Percentiles rank a stretch among this genome's conserved stretches.
phyloP scores from a whole-genome alignment of 2,329 filamentous ascomycete genomes.

The Xylariaceae sp. region DNA sequence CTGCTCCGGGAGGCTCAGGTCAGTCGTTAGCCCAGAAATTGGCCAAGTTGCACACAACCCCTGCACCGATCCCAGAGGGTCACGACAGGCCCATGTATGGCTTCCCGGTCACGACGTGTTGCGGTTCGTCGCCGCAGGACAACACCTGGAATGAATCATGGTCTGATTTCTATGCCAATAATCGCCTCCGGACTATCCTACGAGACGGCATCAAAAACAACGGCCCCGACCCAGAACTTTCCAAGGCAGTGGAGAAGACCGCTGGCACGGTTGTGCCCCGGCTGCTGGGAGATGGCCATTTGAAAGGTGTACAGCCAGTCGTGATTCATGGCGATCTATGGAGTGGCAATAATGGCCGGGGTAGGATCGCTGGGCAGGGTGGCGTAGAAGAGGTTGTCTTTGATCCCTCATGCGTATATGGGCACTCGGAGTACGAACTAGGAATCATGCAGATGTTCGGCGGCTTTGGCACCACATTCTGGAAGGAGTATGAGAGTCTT shows the following conservation, averaged over 20 bases:
- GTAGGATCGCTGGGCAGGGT: constrained; percentile 49
- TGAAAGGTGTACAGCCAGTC: constrained; percentile 67
- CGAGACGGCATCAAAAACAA: constrained; percentile 54
- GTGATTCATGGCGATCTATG: constrained; percentile 91
- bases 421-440: constrained; percentile 83
- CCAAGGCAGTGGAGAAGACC: constrained; percentile 59
- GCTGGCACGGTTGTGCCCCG: constrained; percentile 65
- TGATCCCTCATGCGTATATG: constrained; percentile 77
- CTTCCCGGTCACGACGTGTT: constrained; percentile 81
- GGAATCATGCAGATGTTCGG: constrained; percentile 98
- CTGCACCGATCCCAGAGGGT: constrained; percentile 61
- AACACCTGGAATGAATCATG: constrained; percentile 71
- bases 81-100: constrained; percentile 65
- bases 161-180: constrained; percentile 81
- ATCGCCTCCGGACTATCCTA: constrained; percentile 65
- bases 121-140: constrained; percentile 77
- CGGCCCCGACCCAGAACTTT: constrained; percentile 60
- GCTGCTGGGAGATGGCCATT: constrained; percentile 64
- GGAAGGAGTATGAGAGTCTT: constrained; percentile 70
- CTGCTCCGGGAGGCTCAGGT: constrained; percentile 40
- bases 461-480: constrained; percentile 69
- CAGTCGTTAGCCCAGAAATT: constrained; percentile 69
- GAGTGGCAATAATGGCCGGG: constrained; percentile 76
- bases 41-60: constrained; percentile 71
- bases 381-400: constrained; percentile 71